Evolutionary conservation across 106 monocot species (phyloP).

Genomic region (Dendrobium catenatum): DNA sequence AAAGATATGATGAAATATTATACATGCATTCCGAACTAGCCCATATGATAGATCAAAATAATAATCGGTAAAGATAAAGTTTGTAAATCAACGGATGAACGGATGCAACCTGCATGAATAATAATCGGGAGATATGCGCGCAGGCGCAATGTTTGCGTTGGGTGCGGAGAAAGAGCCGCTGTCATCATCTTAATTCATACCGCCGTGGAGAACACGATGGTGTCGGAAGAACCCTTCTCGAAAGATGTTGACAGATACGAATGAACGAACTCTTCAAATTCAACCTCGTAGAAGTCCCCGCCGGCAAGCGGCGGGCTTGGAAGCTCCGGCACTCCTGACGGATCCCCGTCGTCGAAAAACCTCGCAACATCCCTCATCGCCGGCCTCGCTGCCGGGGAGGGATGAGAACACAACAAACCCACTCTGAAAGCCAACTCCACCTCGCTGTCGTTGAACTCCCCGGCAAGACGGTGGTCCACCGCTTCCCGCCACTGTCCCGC

Average conservation of each 20-base stretch:
- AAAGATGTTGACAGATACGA: conserved; percentile 18
- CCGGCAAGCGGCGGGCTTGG: background rate
- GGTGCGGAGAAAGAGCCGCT: no score
- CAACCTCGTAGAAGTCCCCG: background rate
- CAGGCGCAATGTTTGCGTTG: no score
- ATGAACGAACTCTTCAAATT: conserved; percentile 36
- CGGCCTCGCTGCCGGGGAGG: background rate
- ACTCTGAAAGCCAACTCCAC: conserved; percentile 9
- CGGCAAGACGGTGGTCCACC: conserved; percentile 47
- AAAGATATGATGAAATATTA: no score
- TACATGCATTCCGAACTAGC: no score
- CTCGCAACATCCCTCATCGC: conserved; percentile 23
- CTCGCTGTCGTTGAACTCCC: background rate
- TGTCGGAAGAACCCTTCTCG: conserved; percentile 6
- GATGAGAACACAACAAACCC: conserved; percentile 15
- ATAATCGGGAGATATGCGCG: no score
- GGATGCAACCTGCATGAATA: no score
- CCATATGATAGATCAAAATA: no score
- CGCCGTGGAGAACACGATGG: background rate
- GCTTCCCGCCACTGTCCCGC: conserved; percentile 8
- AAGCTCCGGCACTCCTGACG: conserved; percentile 2
- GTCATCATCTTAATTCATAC: background rate
- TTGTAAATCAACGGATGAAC: no score
- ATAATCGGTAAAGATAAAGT: no score
- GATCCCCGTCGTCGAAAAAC: conserved; percentile 16